phyloP scores from a whole-genome alignment of 164 flowering plant species.

The Aristolochia fimbriata region DNA sequence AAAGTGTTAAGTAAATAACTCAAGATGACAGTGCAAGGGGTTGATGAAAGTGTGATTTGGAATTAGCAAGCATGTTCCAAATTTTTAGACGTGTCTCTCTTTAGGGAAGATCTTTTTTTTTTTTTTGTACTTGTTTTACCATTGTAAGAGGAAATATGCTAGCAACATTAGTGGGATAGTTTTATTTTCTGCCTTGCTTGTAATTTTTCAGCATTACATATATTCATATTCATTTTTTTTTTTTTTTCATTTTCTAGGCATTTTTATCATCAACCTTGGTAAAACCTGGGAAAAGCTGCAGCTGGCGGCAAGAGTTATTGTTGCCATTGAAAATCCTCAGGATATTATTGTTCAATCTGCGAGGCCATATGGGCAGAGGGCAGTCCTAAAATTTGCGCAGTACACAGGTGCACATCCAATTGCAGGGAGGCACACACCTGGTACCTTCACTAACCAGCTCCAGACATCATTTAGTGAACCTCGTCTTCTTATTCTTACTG shows the following conservation, averaged over 20 bases:
- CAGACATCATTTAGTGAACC: slow-evolving; percentile 80
- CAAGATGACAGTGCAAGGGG: no score
- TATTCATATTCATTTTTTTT: not conserved
- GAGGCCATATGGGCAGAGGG: slow-evolving; percentile 88
- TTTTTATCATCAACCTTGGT: slow-evolving; percentile 73
- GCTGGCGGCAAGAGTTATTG: slow-evolving; percentile 89
- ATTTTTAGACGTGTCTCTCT: no score
- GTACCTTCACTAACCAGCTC: slow-evolving; percentile 82
- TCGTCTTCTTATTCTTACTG: slow-evolving; percentile 72
- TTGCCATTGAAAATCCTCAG: slow-evolving; percentile 77
- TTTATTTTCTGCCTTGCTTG: no score
- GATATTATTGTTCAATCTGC: slow-evolving; percentile 95
- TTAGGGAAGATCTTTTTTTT: no score
- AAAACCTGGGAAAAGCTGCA: slow-evolving; percentile 91
- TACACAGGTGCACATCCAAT: slow-evolving; percentile 74
- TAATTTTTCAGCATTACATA: no score
- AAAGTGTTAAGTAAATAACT: no score
- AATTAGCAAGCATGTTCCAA: no score
- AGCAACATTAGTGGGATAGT: no score
- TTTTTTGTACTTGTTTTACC: no score
- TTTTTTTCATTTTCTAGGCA: slow-evolving; percentile 28
- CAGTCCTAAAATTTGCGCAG: slow-evolving; percentile 78
- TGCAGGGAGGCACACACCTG: slow-evolving; percentile 88
- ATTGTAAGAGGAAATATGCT: no score
- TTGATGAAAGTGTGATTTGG: no score